A percentile compares a stretch with the other conserved stretches of the same genome.
phyloP scores from a whole-genome alignment of 1,284 basidiomycete genomes.

The Trichosporon sp. region DNA sequence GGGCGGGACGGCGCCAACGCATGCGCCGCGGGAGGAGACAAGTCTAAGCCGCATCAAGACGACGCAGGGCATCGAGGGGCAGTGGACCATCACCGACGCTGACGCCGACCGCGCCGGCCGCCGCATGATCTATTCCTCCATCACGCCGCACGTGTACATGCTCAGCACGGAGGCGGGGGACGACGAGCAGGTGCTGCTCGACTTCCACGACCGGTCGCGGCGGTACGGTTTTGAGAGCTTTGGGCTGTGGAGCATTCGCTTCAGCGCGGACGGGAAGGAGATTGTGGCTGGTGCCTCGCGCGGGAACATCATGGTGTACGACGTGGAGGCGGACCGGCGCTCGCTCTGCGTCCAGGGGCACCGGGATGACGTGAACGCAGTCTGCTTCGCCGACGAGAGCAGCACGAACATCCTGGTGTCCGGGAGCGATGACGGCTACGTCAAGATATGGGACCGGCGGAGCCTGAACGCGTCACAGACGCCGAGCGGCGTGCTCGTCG shows the following conservation, averaged over 20 bases:
- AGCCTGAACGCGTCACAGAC: slow-evolving; percentile 68
- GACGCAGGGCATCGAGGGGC: slow-evolving; percentile 67
- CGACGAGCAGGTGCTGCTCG: slow-evolving; percentile 65
- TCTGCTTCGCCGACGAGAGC: slow-evolving; percentile 87
- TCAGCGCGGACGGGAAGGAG: slow-evolving; percentile 92
- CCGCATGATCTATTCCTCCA: slow-evolving; percentile 88
- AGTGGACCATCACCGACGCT: slow-evolving; percentile 93
- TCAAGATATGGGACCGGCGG: slow-evolving; percentile 96
- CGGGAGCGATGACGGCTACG: slow-evolving; percentile 86
- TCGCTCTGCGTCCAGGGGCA: slow-evolving; percentile 82
- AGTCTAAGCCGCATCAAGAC: slow-evolving; percentile 72
- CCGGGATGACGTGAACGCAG: slow-evolving; percentile 87
- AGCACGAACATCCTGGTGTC: slow-evolving; percentile 91
- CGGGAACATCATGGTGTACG: slow-evolving; percentile 66
- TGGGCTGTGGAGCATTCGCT: slow-evolving; percentile 88
- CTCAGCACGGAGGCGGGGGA: slow-evolving; percentile 71
- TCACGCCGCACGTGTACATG: slow-evolving; percentile 78
- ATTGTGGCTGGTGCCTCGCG: slow-evolving; percentile 59
- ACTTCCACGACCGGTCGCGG: slow-evolving; percentile 52
- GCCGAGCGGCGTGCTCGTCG: slow-evolving; percentile 86
- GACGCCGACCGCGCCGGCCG: slow-evolving; percentile 88
- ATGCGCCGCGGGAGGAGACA: slow-evolving; percentile 50
- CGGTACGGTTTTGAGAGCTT: slow-evolving; percentile 53
- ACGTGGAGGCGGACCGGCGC: slow-evolving; percentile 71
- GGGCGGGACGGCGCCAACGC: background rate